A percentile compares a stretch with the other conserved stretches of the same genome.
These are phyloP conservation scores for Curvularia lunata DNA, from an alignment of 2,329 filamentous ascomycete genomes.

Conservation along the genomic window DNA sequence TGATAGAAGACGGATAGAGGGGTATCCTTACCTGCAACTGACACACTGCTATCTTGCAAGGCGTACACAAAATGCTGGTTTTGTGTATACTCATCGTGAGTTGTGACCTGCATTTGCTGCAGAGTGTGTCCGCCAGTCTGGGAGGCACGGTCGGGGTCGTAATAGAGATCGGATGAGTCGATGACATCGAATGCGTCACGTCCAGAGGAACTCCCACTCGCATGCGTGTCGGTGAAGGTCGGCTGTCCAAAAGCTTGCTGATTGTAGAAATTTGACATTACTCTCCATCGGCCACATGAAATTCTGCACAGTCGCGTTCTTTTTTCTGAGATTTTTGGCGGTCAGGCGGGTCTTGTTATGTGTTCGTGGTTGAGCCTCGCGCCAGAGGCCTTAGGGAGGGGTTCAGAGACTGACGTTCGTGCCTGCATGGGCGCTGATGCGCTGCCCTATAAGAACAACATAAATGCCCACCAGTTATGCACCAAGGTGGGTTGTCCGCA, in stretches of 20 bases:
- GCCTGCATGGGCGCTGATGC: conserved; percentile 32
- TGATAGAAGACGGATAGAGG: conserved; percentile 7
- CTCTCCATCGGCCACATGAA: conserved; percentile 46
- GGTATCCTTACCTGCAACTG: conserved; percentile 33
- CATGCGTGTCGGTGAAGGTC: conserved; percentile 47
- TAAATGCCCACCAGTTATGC: conserved; percentile 27
- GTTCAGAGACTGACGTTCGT: conserved; percentile 28
- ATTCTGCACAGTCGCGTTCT: conserved; percentile 15
- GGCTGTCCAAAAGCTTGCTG: conserved; percentile 45
- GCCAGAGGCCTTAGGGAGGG: conserved; percentile 24
- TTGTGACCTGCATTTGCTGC: conserved; percentile 21
- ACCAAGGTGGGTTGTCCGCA: conserved; percentile 24
- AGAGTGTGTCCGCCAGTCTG: conserved; percentile 24
- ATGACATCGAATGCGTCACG: conserved; percentile 43
- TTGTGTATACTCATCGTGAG: conserved; percentile 26
- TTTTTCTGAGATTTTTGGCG: conserved; percentile 10
- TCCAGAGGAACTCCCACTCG: conserved; percentile 51
- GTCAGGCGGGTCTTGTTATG: conserved; percentile 13
- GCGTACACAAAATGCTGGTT: conserved; percentile 28
- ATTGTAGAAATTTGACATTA: conserved; percentile 44
- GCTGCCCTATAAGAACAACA: conserved; percentile 40
- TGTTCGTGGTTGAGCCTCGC: conserved; percentile 25
- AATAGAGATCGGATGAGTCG: conserved; percentile 37
- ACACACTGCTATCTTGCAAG: conserved; percentile 29
- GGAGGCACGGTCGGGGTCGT: conserved; percentile 35